Conservation (phyloP, 1,284 basidiomycete species). For the Moesziomyces antarcticus region DNA sequence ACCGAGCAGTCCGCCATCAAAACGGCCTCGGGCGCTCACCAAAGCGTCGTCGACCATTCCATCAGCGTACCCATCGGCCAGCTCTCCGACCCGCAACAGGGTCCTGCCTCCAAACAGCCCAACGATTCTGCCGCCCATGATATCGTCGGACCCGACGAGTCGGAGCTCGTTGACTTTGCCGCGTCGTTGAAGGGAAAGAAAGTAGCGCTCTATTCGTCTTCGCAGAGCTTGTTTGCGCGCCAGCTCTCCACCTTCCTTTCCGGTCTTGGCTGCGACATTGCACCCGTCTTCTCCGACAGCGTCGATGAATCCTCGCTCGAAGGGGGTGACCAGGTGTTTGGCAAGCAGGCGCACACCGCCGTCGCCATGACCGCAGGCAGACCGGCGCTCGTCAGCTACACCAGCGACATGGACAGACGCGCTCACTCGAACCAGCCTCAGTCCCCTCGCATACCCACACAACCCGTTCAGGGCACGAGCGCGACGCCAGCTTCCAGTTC, state of each 20-base stretch:
- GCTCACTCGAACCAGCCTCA: constrained; percentile 7
- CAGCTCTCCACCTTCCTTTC: constrained; percentile 28
- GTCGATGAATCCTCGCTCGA: constrained; percentile 19
- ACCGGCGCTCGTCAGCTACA: constrained; percentile 51
- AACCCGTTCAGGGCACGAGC: neutral
- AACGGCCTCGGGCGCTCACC: constrained; percentile 4
- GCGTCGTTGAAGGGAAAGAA: constrained; percentile 28
- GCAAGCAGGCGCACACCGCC: constrained; percentile 41
- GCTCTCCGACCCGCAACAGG: constrained; percentile 4
- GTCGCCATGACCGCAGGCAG: constrained; percentile 46
- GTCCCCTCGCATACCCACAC: neutral
- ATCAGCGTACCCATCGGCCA: constrained; percentile 31
- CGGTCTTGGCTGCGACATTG: constrained; percentile 38
- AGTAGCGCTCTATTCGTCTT: constrained; percentile 46
- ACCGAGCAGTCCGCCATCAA: constrained; percentile 18
- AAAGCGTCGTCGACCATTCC: constrained; percentile 28
- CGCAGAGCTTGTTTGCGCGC: constrained; percentile 33
- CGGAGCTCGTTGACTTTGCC: constrained; percentile 37
- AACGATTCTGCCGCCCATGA: neutral
- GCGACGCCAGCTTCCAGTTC: neutral
- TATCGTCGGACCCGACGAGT: constrained; percentile 15
- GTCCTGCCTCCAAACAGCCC: constrained; percentile 1
- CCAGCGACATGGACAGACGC: constrained; percentile 40
- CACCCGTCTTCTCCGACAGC: constrained; percentile 31
- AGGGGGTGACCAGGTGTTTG: constrained; percentile 17